Base-by-base conservation (phyloP, 2,329 filamentous ascomycete genomes). In the Trichoderma aggressivum region DNA sequence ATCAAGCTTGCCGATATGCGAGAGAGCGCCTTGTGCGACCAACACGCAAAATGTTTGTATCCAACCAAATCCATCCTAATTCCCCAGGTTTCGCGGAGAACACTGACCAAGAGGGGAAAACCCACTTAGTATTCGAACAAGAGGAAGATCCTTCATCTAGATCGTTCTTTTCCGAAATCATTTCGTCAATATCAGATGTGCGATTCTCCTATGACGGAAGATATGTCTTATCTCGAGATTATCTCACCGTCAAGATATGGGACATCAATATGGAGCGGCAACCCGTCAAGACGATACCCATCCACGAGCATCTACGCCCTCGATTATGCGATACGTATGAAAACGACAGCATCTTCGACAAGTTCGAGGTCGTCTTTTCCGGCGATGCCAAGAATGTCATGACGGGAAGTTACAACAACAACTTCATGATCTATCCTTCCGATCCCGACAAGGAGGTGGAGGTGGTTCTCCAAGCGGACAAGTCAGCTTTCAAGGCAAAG, bases 361-460 rank as follows among this genome's bases (percentile, higher is more conserved):
- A 99, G 82, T 99, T 99, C 75, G 96, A 99, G 83, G 96, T 99
- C 55, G 95, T 98, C 66, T 99, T 99, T 84, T 98, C 95, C 2
- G 96, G 96, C 28, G 95, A 98, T 81, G 94, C 94, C 50, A 97
- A 97, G 87, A 98, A 99, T 77, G 96, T 98, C 75, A 99, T 99
- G 96, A 99, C 96, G 7, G 96, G 96, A 77, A 98, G 94, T 80
- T 99, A 99, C 86, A 99, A 99, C 88, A 99, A 99, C 86, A 99
- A 99, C 85, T 98, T 99, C 86, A 99, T 99, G 96, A 99, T 99
- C 79, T 99, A 98, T 81, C 96, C 96, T 5, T 96, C 94, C 30
- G 95, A 98, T 78, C 93, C 94, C 7, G 93, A 95, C 75, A 97
- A 97, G 84, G 96, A 99, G 80, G 95, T 95, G 3, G 96, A 99